Base-by-base conservation (phyloP, 495 filamentous ascomycete genomes). In the Geoglossum glabrum region DNA sequence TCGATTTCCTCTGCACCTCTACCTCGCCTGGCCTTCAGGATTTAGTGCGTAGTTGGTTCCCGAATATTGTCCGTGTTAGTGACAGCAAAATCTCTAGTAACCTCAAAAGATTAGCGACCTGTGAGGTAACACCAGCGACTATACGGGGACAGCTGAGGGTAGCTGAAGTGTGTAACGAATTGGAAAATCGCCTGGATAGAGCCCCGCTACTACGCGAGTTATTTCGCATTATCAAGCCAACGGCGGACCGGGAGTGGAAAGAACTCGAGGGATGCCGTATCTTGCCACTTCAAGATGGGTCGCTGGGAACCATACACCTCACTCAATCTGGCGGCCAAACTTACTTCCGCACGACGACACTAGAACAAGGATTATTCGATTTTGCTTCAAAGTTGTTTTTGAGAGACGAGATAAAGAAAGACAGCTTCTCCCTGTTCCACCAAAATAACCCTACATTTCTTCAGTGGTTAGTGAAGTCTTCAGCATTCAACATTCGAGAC, bases 251-350 rank as follows among this genome's bases (percentile, higher is more conserved):
- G 6, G 46, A 50, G 7, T 7, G 23, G 43, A 21, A 50, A 17
- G 26, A 50, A 17, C n/a, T 50, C 8, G 6, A 50, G 3, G n/a
- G n/a, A 1, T 50, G 46, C 46, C 46, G 61, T 23, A 59, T 70
- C 49, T 13, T 72, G 15, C 70, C 66, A 15, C 63, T 68, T 9
- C 61, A 61, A 23, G 57, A 67, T 38, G 57, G 60, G 33, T 64
- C 58, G 9, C 54, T 71, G 0, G 68, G 62, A n/a, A 63, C 54
- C 1, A 25, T 72, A 9, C 23, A 10, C 61, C 49, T 38, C 28
- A 56, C 25, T 27, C 7, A 25, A 17, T n/a, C 46, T n/a, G 8
- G 7, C n/a, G 3, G 26, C 6, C 26, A 50, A 11, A 54, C 43
- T 0, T 57, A 62, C 27, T 63, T 59, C n/a, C 5, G 64, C 0